phyloP scores from a whole-genome alignment of 2,329 filamentous ascomycete species.

The Hymenoscyphus albidus region DNA sequence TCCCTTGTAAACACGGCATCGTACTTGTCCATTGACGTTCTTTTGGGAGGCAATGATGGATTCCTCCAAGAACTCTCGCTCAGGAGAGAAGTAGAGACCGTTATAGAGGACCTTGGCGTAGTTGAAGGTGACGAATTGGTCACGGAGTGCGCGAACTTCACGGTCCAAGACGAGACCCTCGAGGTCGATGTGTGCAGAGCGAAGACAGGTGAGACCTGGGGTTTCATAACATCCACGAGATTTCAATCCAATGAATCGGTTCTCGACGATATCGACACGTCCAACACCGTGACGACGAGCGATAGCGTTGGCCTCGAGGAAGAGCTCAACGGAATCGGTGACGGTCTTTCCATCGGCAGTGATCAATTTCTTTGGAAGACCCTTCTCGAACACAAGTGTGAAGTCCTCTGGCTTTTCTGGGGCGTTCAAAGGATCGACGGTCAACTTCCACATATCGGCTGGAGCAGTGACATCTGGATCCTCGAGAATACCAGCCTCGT shows the following conservation, averaged over 20 bases:
- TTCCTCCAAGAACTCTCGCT: constrained; percentile 68
- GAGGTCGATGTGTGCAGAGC: constrained; percentile 47
- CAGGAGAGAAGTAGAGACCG: constrained; percentile 63
- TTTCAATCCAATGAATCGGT: constrained; percentile 77
- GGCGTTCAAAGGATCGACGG: constrained; percentile 63
- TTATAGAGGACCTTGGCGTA: constrained; percentile 58
- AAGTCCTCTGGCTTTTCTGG: constrained; percentile 69
- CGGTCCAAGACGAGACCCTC: constrained; percentile 66
- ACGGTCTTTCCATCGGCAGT: constrained; percentile 53
- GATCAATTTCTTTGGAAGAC: constrained; percentile 65
- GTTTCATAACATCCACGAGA: constrained; percentile 75
- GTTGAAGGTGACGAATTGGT: constrained; percentile 66
- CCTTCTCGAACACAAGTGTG: constrained; percentile 68
- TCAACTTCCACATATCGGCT: constrained; percentile 77
- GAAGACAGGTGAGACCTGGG: constrained; percentile 33
- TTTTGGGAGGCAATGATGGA: constrained; percentile 57
- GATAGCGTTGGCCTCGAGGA: constrained; percentile 67
- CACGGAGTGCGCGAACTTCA: constrained; percentile 64
- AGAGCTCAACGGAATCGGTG: constrained; percentile 69
- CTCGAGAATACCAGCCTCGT: constrained; percentile 75
- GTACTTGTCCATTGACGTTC: constrained; percentile 58
- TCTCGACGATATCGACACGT: constrained; percentile 79
- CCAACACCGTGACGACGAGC: constrained; percentile 71
- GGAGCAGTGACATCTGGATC: constrained; percentile 62
- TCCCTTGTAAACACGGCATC: constrained; percentile 65